phyloP scores from a whole-genome alignment of 768 basidiomycete genomes.

The Thelephora aurantiotincta region DNA sequence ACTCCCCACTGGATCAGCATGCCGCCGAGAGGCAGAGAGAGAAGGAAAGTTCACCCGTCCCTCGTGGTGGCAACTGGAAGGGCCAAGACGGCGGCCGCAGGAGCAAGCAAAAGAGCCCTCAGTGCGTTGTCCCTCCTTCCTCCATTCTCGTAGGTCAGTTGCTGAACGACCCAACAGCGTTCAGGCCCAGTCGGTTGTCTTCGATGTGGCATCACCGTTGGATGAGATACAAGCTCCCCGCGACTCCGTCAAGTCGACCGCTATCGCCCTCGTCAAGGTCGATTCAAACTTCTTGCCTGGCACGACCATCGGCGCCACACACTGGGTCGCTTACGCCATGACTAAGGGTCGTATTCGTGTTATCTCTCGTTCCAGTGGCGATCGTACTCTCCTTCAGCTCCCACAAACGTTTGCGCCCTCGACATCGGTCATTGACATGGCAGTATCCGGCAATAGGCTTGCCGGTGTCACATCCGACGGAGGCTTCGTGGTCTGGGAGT shows the following conservation, averaged over 20 bases:
- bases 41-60: conserved; percentile 60
- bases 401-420: conserved; percentile 41
- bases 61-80: conserved; percentile 28
- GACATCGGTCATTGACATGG: conserved; percentile 73
- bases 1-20: conserved; percentile 30
- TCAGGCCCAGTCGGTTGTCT: conserved; percentile 52
- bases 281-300: conserved; percentile 76
- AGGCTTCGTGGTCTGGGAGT: conserved; percentile 80
- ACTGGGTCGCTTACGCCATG: conserved; percentile 92
- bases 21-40: conserved; percentile 28
- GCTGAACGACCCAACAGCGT: conserved; percentile 22
- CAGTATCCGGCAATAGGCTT: conserved; percentile 67
- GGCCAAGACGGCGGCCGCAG: conserved; percentile 24
- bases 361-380: conserved; percentile 79
- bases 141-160: not conserved
- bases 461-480: conserved; percentile 83
- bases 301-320: conserved; percentile 79
- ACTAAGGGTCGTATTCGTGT: conserved; percentile 80
- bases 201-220: conserved; percentile 61
- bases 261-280: conserved; percentile 79
- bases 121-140: conserved; percentile 21
- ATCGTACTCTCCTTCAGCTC: conserved; percentile 74
- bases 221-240: conserved; percentile 64
- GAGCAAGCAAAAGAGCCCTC: conserved; percentile 39
- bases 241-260: conserved; percentile 77